A percentile compares a stretch with the other conserved stretches of the same genome.
Evolutionary conservation across 495 filamentous ascomycete species (phyloP).

Genomic region (Penicillium samsonianum): DNA sequence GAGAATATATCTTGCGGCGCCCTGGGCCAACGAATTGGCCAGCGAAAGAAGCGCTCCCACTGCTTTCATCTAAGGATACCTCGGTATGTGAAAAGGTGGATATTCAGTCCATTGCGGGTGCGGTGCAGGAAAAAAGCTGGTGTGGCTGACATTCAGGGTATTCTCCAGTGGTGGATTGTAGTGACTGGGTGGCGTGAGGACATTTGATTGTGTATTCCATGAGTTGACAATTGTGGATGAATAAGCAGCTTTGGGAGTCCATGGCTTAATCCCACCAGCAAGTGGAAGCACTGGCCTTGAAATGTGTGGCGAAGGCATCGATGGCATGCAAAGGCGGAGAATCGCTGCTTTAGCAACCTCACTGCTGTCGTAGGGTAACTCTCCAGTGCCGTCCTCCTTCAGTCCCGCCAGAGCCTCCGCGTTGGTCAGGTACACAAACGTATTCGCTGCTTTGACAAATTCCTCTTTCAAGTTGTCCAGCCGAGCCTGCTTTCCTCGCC

Average conservation of each 20-base stretch:
- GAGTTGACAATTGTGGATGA: not conserved
- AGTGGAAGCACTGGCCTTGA: slow-evolving; percentile 81
- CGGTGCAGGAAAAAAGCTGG: not conserved
- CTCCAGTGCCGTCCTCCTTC: slow-evolving; percentile 94
- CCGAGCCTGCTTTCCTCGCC: slow-evolving; percentile 93
- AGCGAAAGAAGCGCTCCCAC: too few species aligned
- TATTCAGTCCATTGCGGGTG: too few species aligned
- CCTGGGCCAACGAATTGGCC: too few species aligned
- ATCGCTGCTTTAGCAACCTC: slow-evolving; percentile 90
- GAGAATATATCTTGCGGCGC: too few species aligned
- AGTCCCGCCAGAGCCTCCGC: slow-evolving; percentile 88
- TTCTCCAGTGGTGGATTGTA: not conserved
- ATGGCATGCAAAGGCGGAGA: slow-evolving; percentile 78
- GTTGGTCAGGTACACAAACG: slow-evolving; percentile 89
- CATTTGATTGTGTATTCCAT: not conserved
- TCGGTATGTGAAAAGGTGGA: too few species aligned
- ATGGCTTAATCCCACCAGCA: slow-evolving; percentile 73
- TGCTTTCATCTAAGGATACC: too few species aligned
- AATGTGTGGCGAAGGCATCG: slow-evolving; percentile 89
- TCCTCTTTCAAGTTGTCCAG: slow-evolving; percentile 96
- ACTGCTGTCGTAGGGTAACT: slow-evolving; percentile 85
- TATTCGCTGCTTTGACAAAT: slow-evolving; percentile 94
- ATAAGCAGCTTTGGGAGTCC: slow-evolving; percentile 25
- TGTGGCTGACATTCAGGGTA: not conserved
- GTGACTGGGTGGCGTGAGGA: not conserved